Evolutionary conservation across 805 yeast species (phyloP).

Genomic region (Candida ulmi): DNA sequence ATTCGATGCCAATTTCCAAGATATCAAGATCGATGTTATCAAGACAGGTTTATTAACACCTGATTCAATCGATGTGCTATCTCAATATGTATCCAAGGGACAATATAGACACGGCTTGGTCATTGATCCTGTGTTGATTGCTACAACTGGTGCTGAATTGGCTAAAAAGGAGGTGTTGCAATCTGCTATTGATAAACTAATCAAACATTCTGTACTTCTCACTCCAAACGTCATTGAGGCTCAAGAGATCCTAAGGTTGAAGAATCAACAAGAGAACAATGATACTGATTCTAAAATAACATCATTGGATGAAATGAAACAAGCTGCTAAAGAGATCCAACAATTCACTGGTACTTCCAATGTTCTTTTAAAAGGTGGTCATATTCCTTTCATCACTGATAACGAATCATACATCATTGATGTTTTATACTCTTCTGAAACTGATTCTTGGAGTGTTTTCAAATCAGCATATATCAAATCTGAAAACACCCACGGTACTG

Average conservation of each 20-base stretch:
- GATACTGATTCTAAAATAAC: constrained; percentile 13
- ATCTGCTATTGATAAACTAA: constrained; percentile 35
- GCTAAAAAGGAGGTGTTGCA: constrained; percentile 42
- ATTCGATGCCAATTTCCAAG: constrained; percentile 50
- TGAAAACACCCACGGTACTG: constrained; percentile 78
- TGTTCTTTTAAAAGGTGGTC: constrained; percentile 80
- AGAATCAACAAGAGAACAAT: too few species aligned
- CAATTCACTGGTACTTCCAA: constrained; percentile 37
- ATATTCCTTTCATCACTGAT: constrained; percentile 40
- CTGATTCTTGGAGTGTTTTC: constrained; percentile 34
- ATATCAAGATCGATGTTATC: constrained; percentile 57
- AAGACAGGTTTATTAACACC: constrained; percentile 75
- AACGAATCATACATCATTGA: constrained; percentile 40
- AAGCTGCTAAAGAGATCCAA: constrained; percentile 36
- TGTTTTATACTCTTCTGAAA: constrained; percentile 42
- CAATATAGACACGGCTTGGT: constrained; percentile 37
- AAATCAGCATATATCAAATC: constrained; percentile 42
- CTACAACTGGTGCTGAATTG: constrained; percentile 69
- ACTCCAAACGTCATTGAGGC: constrained; percentile 82
- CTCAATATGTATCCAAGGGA: constrained; percentile 27
- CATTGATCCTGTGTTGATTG: constrained; percentile 80
- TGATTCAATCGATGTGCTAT: constrained; percentile 46
- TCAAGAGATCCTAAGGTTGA: constrained; percentile 27
- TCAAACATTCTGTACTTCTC: constrained; percentile 50
- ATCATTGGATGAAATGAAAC: constrained; percentile 15